Base-by-base conservation (phyloP, 129 eudicot species). In the Apium graveolens region DNA sequence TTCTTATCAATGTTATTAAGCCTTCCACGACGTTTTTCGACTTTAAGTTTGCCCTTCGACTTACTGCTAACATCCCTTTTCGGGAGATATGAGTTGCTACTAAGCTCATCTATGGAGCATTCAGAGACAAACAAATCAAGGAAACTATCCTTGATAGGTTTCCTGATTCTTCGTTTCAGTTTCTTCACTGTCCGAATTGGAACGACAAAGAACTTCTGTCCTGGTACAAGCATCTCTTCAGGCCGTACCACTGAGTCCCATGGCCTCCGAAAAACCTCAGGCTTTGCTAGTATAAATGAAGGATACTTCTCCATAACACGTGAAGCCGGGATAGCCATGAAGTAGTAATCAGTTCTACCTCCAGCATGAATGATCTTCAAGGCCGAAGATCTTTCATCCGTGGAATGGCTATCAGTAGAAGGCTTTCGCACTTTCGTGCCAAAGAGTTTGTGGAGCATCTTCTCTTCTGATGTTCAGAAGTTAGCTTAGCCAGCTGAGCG, bases 291-390 rank as follows among this genome's bases (percentile, higher is more conserved):
- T 21, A 84, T 75, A 62, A 79, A 87, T 42, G 82, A 79, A 2
- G 91, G 97, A 77, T 91, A 74, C 79, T 85, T 87, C 4, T 85
- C 85, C 46, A 91, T 82, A 76, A 89, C 89, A 82, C 83, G 76
- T 9, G 82, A 17, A 7, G 97, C 97, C 20, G 93, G 97, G 14
- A 86, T 68, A n/a, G 97, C 97, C 97, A 91, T 91, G 90, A 84
- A 91, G 83, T 89, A 79, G 72, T 77, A 80, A 34, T 91, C 97
- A 20, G 79, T 81, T 1, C n/a, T 46, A 3, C 97, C 93, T 42
- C 96, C 93, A 5, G 85, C 87, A 81, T 89, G 91, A 66, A 91
- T 78, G 76, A 91, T 89, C 90, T 87, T 82, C 78, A 91, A 53
- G 86, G 90, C 83, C 8, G 73, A 38, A 71, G 83, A 78, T 5